Evolutionary conservation across 2,329 filamentous ascomycete species (phyloP), one percentile per base, ranked within the genome.

Genomic region (Boeremia lycopersici): DNA sequence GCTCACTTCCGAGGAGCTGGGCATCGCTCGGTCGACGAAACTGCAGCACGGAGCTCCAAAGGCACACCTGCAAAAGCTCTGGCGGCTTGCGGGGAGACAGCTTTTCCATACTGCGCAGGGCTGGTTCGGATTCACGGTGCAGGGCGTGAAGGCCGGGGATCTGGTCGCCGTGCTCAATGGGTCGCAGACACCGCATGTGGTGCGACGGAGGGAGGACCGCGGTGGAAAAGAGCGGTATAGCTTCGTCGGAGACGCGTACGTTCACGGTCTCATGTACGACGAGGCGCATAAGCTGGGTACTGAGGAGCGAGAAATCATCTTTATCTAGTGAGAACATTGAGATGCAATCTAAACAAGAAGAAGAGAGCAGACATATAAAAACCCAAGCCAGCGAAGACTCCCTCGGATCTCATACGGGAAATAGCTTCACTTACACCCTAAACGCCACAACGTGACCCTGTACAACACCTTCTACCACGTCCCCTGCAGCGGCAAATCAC

Each of bases 401-500:
- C 19, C 19, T 5, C 19, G 2, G 19, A 23, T 23, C 19, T 23
- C 2, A 3, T 23, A 23, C 19, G 5, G 19, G 3, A 2, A 23
- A 23, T 23, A 23, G 19, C 19, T 23, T 23, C 19, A 23, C 5
- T 23, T 2, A 41, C 11, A 17, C 38, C 35, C 9, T 17, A 19
- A 28, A 28, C 19, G 28, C 30, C 19, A 33, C 11, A 10, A 12
- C 13, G 17, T 9, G 19, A 2, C 19, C 19, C 15, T 2, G 8
- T n/a, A 4, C n/a, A 13, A 12, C 9, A 19, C n/a, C 29, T 31
- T 7, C 42, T 46, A 74, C 70, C 71, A 75, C 30, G 51, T 68
- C 50, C 67, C 72, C 53, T 63, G 29, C 13, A 75, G 39, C 29
- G 63, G 62, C 56, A 74, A 53, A 59, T 74, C 61, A 33, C 73